A percentile compares a stretch with the other conserved stretches of the same genome.
Evolutionary conservation across 208 protist genomes (phyloP).

Genomic region (Trypanosoma congolense): DNA sequence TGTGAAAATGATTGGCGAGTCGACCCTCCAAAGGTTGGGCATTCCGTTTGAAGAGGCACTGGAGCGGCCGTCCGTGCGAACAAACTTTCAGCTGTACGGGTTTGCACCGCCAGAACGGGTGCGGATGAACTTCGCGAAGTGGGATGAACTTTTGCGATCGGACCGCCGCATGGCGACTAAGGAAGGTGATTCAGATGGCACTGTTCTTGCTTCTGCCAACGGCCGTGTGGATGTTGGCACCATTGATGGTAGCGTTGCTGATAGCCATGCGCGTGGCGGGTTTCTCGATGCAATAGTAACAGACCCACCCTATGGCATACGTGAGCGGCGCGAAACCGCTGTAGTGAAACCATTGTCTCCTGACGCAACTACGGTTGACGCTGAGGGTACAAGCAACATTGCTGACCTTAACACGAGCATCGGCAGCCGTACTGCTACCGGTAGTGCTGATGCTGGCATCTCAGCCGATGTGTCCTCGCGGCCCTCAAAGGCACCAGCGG

Average conservation of each 20-base stretch:
- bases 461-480: too few relatives aligned
- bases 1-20: slow-evolving; percentile 25
- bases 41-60: slow-evolving; percentile 39
- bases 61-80: slow-evolving; percentile 42
- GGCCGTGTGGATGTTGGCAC: neutral
- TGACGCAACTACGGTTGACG: slow-evolving; percentile 20
- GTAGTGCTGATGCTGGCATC: too few relatives aligned
- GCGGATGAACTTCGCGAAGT: slow-evolving; percentile 80
- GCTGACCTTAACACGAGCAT: too few relatives aligned
- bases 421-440: too few relatives aligned
- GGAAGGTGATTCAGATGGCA: too few relatives aligned
- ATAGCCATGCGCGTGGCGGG: slow-evolving; percentile 10
- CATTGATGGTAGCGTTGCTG: neutral
- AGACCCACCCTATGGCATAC: slow-evolving; percentile 90
- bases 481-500: too few relatives aligned
- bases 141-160: slow-evolving; percentile 29
- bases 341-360: neutral
- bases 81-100: slow-evolving; percentile 89
- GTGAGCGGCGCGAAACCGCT: slow-evolving; percentile 66
- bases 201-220: too few relatives aligned
- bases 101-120: slow-evolving; percentile 68
- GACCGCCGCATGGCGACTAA: neutral
- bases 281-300: slow-evolving; percentile 91
- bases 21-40: slow-evolving; percentile 14
- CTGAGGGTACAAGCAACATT: too few relatives aligned